Evolutionary conservation across 2,329 filamentous ascomycete genomes (phyloP).

Genomic region (Neofusicoccum umdonicola): DNA sequence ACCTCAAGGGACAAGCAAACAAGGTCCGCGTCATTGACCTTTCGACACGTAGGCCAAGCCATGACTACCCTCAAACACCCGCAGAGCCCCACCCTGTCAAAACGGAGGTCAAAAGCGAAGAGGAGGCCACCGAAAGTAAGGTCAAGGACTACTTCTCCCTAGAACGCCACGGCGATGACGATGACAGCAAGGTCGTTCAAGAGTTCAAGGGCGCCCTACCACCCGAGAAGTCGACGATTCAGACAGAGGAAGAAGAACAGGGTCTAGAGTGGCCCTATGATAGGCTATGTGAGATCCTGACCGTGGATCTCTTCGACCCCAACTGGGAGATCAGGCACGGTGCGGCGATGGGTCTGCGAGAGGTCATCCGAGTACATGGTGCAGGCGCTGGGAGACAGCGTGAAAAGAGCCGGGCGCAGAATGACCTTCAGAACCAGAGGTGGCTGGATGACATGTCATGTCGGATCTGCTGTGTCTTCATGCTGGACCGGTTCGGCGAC

Average conservation of each 20-base stretch:
- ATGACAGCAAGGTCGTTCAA: constrained; percentile 87
- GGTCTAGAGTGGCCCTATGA: constrained; percentile 93
- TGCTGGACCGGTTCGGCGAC: constrained; percentile 95
- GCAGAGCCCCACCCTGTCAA: constrained; percentile 56
- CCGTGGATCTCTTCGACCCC: constrained; percentile 87
- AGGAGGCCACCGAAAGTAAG: constrained; percentile 58
- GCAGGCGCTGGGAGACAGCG: constrained; percentile 76
- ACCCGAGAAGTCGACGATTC: constrained; percentile 81
- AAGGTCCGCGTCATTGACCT: constrained; percentile 90
- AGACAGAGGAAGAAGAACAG: constrained; percentile 72
- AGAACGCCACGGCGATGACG: constrained; percentile 76
- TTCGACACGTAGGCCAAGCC: constrained; percentile 63
- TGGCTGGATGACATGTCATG: constrained; percentile 97
- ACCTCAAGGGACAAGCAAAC: constrained; percentile 82
- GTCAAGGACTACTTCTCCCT: constrained; percentile 82
- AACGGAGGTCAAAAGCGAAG: constrained; percentile 56
- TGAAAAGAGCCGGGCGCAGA: constrained; percentile 69
- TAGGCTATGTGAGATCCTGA: constrained; percentile 88
- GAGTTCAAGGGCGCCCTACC: constrained; percentile 87
- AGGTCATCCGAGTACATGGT: constrained; percentile 89
- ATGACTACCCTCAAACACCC: constrained; percentile 57
- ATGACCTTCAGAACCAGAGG: constrained; percentile 73
- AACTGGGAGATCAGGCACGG: constrained; percentile 96
- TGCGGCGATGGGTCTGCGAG: constrained; percentile 89
- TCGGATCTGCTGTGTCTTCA: constrained; percentile 89